Percentiles rank a stretch among this genome's conserved stretches.
These are phyloP conservation scores for Colletotrichum tropicale DNA, from an alignment of 2,329 filamentous ascomycete genomes.

Conservation along the genomic window DNA sequence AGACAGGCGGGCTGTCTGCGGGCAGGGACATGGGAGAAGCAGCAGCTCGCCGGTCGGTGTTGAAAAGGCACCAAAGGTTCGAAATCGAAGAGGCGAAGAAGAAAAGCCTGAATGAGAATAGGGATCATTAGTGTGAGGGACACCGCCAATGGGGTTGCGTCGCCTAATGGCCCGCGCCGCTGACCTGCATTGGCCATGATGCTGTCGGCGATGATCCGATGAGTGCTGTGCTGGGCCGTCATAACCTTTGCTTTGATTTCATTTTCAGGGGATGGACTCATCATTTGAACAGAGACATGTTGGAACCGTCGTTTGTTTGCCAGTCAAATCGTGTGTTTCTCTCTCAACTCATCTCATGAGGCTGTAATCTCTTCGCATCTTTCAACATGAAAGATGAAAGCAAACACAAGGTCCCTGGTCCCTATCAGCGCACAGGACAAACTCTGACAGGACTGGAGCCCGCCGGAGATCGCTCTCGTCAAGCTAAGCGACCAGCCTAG, in stretches of 20 bases:
- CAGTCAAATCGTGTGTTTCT: background rate
- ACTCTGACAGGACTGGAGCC: background rate
- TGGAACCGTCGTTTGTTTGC: background rate
- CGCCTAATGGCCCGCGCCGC: constrained; percentile 5
- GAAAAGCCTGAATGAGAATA: constrained; percentile 1
- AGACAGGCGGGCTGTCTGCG: background rate
- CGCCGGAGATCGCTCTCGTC: background rate
- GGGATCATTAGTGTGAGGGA: background rate
- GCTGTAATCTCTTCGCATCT: background rate
- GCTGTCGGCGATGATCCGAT: constrained; percentile 14
- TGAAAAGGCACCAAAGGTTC: background rate
- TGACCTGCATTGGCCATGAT: constrained; percentile 14
- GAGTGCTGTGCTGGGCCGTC: background rate
- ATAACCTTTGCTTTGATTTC: background rate
- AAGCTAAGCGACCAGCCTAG: background rate
- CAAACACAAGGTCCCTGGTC: background rate
- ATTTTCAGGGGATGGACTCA: background rate
- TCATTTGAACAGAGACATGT: background rate
- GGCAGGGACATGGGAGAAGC: background rate
- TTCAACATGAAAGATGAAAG: background rate
- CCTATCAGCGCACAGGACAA: background rate
- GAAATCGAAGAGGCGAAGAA: background rate
- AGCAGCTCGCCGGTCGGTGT: background rate
- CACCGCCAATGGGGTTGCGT: constrained; percentile 2
- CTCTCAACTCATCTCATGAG: background rate